phyloP scores from a whole-genome alignment of 805 yeast genomes.

The Ogataea ganodermae region DNA sequence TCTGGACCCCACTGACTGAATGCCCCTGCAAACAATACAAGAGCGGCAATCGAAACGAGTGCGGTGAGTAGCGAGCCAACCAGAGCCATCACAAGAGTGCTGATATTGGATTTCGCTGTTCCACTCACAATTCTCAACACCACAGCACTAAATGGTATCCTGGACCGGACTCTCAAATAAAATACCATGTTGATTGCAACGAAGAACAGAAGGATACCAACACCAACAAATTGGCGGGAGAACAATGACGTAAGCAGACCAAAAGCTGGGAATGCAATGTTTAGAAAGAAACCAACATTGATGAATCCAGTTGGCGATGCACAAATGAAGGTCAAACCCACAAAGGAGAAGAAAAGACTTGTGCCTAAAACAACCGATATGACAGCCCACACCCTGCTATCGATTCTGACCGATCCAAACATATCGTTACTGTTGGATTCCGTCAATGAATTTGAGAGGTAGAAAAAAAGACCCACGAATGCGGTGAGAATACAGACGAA shows the following conservation, averaged over 20 bases:
- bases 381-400: neutral
- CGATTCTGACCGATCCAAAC: neutral
- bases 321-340: slow-evolving; percentile 1
- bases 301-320: slow-evolving; percentile 10
- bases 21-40: slow-evolving; percentile 5
- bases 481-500: slow-evolving; percentile 25
- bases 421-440: neutral
- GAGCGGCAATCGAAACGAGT: slow-evolving; percentile 4
- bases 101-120: slow-evolving; percentile 68
- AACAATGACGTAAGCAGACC: slow-evolving; percentile 74
- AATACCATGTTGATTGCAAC: slow-evolving; percentile 16
- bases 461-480: slow-evolving; percentile 15
- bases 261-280: slow-evolving; percentile 53
- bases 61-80: slow-evolving; percentile 10
- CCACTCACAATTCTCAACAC: slow-evolving; percentile 50
- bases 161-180: slow-evolving; percentile 17
- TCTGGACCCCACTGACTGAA: slow-evolving; percentile 20
- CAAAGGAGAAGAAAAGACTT: neutral
- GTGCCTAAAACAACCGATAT: neutral
- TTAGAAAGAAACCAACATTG: slow-evolving; percentile 2
- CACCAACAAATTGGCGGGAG: slow-evolving; percentile 70
- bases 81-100: slow-evolving; percentile 44
- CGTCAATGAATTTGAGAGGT: neutral
- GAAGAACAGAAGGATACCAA: slow-evolving; percentile 49
- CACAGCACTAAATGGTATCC: slow-evolving; percentile 29